Base-by-base conservation (phyloP, 1,139 yeast species). In the Hemisphaericaspora lyxosophila region DNA sequence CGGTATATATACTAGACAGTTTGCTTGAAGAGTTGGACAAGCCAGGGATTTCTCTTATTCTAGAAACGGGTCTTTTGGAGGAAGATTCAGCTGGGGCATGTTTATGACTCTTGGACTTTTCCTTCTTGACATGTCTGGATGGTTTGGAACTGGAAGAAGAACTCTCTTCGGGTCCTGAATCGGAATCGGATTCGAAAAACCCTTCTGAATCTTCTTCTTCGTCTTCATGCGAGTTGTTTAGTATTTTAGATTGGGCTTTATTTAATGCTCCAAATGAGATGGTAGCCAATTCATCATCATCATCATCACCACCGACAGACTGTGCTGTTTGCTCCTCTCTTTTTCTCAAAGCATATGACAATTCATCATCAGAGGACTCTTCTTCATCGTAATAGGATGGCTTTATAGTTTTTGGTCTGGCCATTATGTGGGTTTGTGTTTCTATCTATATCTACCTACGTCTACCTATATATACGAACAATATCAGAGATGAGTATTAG, bases 1-100 rank as follows among this genome's bases (percentile, higher is more conserved):
- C 98, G 37, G 79, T 73, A 54, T 85, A 80, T 26, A 81, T 58
- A 23, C 68, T 58, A 7, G 31, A 28, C 7, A 11, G 14, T 18
- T n/a, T 24, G 13, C 18, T 28, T 31, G 69, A 57, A 13, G 61
- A 53, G 33, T 66, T 64, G 17, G 70, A 74, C 31, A 86, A 60
- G 0, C 96, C 96, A 0, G 90, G 92, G 14, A 88, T 81, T 24
- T 80, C 79, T 48, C 96, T 70, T 29, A 88, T 70, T 49, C 69
- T 72, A 0, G 88, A 68, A 0, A 84, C 94, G n/a, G 81, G 85
- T 45, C 68, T 73, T 57, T 84, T 86, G 2, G 90, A 67, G 5
- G 94, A 84, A 17, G 77, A 51, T 54, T 82, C 95, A 0, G 80
- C 61, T 5, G 96, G 96, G 0, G 95, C 95, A 63, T 88, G 95